Percentiles rank a stretch among this genome's conserved stretches.
phyloP scores from a whole-genome alignment of 768 basidiomycete species.

The Leccinum fibrillosum region DNA sequence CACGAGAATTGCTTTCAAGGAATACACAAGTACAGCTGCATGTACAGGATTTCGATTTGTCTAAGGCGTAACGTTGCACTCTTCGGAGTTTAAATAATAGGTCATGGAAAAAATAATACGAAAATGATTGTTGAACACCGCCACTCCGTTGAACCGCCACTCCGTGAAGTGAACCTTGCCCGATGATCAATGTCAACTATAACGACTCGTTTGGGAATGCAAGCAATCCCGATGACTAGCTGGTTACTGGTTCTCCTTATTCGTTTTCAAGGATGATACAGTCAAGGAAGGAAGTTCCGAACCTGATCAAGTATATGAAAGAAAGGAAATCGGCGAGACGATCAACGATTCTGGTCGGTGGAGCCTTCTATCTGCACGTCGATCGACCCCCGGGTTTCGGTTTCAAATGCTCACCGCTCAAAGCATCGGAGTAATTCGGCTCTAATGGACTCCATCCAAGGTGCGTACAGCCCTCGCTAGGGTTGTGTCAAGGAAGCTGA shows the following conservation, averaged over 20 bases:
- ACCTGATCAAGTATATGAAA: not conserved
- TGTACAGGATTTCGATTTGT: not conserved
- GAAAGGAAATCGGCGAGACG: not conserved
- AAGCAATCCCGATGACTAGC: not conserved
- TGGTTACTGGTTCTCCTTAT: not conserved
- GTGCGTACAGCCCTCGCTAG: not conserved
- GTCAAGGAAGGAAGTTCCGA: not conserved
- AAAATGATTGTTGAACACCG: not conserved
- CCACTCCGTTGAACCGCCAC: not conserved
- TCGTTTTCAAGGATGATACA: not conserved
- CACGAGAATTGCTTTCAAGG: not conserved
- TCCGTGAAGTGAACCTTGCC: no score
- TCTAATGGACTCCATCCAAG: not conserved
- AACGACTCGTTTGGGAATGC: not conserved
- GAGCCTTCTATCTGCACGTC: not conserved
- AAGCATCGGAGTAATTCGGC: not conserved
- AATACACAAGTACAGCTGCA: not conserved
- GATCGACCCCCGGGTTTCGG: not conserved
- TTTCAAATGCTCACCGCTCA: not conserved
- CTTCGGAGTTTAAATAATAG: not conserved
- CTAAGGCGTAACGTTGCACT: no score
- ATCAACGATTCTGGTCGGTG: not conserved
- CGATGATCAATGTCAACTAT: not conserved
- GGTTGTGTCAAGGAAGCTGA: not conserved
- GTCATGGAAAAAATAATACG: no score